Percentiles rank a stretch among this genome's conserved stretches.
phyloP scores from a whole-genome alignment of 2,329 filamentous ascomycete genomes.

The Hypomyces perniciosus region DNA sequence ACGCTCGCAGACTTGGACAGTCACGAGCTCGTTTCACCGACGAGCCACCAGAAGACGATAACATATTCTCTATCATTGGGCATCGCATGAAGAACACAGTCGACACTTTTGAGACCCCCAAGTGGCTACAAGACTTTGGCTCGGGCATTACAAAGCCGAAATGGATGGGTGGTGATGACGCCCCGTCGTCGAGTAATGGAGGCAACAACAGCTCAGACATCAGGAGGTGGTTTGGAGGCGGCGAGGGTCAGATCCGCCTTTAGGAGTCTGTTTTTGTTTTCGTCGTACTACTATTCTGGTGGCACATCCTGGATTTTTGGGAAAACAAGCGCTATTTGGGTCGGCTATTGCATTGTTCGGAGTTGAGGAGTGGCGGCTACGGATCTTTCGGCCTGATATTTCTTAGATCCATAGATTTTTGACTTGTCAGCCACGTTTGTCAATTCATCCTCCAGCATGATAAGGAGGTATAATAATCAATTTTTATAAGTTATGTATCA shows the following conservation, averaged over 20 bases:
- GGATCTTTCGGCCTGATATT: background rate
- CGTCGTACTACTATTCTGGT: background rate
- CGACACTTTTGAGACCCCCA: slow-evolving; percentile 72
- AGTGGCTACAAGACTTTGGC: slow-evolving; percentile 71
- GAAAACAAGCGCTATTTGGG: background rate
- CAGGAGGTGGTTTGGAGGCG: slow-evolving; percentile 47
- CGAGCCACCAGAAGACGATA: slow-evolving; percentile 65
- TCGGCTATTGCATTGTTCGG: slow-evolving; percentile 3
- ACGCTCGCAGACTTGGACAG: slow-evolving; percentile 24
- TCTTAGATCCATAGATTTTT: slow-evolving; percentile 7
- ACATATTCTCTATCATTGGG: slow-evolving; percentile 76
- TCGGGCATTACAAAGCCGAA: slow-evolving; percentile 67
- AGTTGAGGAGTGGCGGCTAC: background rate
- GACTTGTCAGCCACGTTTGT: background rate
- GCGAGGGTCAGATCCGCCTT: slow-evolving; percentile 16
- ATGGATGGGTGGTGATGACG: slow-evolving; percentile 66
- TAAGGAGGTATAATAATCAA: background rate
- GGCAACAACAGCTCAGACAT: slow-evolving; percentile 38
- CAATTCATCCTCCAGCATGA: no score
- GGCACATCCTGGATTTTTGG: background rate
- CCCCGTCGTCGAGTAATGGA: slow-evolving; percentile 28
- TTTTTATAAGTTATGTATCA: background rate
- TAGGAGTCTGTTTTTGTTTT: background rate
- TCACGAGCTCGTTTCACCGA: slow-evolving; percentile 29
- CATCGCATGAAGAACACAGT: slow-evolving; percentile 89